phyloP scores from a whole-genome alignment of 2,329 filamentous ascomycete genomes.

The Diplocarpon mali region DNA sequence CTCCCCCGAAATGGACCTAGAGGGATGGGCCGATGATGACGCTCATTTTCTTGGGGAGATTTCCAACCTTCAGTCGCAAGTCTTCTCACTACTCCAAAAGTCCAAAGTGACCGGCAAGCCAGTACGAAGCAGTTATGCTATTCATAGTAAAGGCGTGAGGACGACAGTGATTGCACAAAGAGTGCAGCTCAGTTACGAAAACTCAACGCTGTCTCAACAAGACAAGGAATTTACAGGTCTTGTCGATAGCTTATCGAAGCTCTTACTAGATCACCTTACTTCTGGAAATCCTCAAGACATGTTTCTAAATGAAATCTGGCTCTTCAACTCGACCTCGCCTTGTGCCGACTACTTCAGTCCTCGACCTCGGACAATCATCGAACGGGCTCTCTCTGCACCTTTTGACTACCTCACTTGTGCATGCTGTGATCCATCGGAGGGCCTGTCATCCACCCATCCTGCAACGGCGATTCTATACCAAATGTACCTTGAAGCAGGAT shows the following conservation, averaged over 20 bases:
- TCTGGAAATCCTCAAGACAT: constrained; percentile 32
- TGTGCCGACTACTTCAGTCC: constrained; percentile 67
- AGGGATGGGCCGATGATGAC: constrained; percentile 24
- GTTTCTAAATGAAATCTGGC: constrained; percentile 60
- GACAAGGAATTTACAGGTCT: constrained; percentile 61
- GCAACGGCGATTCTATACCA: constrained; percentile 66
- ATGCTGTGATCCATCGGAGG: constrained; percentile 47
- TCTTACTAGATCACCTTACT: constrained; percentile 38
- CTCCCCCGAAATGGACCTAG: constrained; percentile 16
- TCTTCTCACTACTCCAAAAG: constrained; percentile 36
- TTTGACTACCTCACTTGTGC: constrained; percentile 68
- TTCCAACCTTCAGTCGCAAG: constrained; percentile 31
- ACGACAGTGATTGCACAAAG: constrained; percentile 74
- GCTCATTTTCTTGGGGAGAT: constrained; percentile 16
- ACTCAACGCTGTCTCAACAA: constrained; percentile 56
- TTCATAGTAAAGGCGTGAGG: constrained; percentile 57
- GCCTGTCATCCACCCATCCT: constrained; percentile 51
- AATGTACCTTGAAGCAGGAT: constrained; percentile 66
- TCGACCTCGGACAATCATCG: constrained; percentile 56
- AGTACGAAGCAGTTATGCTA: constrained; percentile 65
- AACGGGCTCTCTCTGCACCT: constrained; percentile 59
- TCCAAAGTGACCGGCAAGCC: constrained; percentile 36
- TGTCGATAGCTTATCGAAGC: constrained; percentile 43
- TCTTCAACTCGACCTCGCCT: constrained; percentile 62
- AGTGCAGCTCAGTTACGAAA: constrained; percentile 68